Conservation (phyloP, 2,329 filamentous ascomycete species). For the Septoria petroselini region DNA sequence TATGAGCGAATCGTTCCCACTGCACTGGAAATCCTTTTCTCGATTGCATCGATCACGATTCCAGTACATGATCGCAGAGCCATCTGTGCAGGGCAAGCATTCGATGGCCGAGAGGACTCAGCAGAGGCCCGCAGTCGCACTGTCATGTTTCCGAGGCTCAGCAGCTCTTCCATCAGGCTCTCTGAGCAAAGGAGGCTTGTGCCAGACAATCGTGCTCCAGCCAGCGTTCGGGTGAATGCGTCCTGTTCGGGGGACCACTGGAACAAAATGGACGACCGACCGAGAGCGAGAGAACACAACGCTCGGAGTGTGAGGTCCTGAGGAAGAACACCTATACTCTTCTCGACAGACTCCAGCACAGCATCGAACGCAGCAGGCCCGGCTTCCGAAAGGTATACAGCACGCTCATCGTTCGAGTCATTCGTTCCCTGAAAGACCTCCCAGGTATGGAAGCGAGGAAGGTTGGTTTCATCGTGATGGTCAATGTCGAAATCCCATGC, state of each 20-base stretch:
- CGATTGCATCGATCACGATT: slow-evolving; percentile 42
- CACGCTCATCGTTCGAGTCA: slow-evolving; percentile 39
- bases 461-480: slow-evolving; percentile 34
- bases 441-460: slow-evolving; percentile 61
- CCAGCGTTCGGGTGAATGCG: slow-evolving; percentile 51
- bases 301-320: slow-evolving; percentile 46
- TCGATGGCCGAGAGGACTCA: slow-evolving; percentile 3
- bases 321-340: slow-evolving; percentile 40
- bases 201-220: slow-evolving; percentile 50
- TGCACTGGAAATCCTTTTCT: slow-evolving; percentile 39
- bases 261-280: slow-evolving; percentile 70
- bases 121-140: slow-evolving; percentile 24
- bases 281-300: slow-evolving; percentile 64
- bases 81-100: slow-evolving; percentile 39
- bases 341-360: slow-evolving; percentile 50
- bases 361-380: slow-evolving; percentile 66
- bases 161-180: slow-evolving; percentile 51
- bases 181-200: slow-evolving; percentile 49
- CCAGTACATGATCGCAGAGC: slow-evolving; percentile 44
- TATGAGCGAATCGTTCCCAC: slow-evolving; percentile 36
- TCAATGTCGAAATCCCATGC: slow-evolving; percentile 40
- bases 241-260: slow-evolving; percentile 53
- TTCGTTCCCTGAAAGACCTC: slow-evolving; percentile 55
- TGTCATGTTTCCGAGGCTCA: slow-evolving; percentile 38
- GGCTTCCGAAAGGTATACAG: slow-evolving; percentile 65